Evolutionary conservation across 257 asterid genomes (phyloP), one percentile per base, ranked within the genome.

Genomic region (Capsicum chinense): DNA sequence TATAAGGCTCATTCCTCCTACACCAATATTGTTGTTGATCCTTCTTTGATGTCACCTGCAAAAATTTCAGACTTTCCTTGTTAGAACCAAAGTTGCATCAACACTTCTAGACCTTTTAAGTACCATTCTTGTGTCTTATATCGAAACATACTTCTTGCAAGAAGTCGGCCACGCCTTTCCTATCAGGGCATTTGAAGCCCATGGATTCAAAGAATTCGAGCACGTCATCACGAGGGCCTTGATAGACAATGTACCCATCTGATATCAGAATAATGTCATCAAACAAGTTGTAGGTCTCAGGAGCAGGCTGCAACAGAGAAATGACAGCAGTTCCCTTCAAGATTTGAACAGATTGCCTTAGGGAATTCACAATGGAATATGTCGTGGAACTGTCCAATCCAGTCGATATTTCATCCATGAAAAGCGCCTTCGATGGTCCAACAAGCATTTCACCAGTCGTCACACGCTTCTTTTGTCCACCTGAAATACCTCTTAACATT

Each of bases 1-100:
- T 83, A 83, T 91, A 91, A 39, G 86, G 92, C 84, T 85, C 85
- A 50, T 85, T 89, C 26, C 76, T 81, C 5, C 71, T 79, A 52
- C 84, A 85, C 94, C 94, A 91, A 74, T 91, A 91, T 79, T 91
- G 93, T 47, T 80, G 70, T 83, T 90, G 94, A 84, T 91, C 94
- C 67, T 87, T 91, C 86, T 83, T 84, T 3, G 94, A 91, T 4
- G 92, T 91, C 56, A 91, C 92, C 94, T 91, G 85, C 84, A 74
- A 57, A 59, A n/a, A 17, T 9, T 56, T 19, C 47, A 66, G 0
- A 80, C 35, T 64, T 59, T 26, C 81, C 54, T 35, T 35, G 21
- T 86, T 73, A 66, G 82, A 85, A 73, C 57, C 79, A 26, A 70
- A 63, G 12, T 21, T 50, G 39, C 71, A 81, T 60, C 26, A 21